Evolutionary conservation across 176 grass and related monocot genomes (phyloP), one percentile per base, ranked within the genome.

Genomic region (Rhipidocladum racemiflorum): DNA sequence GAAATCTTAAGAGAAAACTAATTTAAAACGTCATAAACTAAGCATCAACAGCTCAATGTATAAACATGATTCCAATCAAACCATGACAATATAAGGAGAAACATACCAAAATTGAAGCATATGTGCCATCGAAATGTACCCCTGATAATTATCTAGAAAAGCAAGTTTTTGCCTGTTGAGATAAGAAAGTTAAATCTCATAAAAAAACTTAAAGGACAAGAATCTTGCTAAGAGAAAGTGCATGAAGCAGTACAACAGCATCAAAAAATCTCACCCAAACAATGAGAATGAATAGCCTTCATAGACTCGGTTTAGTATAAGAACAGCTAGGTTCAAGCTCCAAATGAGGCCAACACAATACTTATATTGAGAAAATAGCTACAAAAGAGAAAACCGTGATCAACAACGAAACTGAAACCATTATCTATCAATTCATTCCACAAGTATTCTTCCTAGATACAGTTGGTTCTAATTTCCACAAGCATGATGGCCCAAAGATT

Each of bases 121-220:
- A 95, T 98, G 78, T 95, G 96, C 96, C 96, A 98, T 56, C 96
- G 91, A 90, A 98, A 98, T 84, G 90, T 93, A 75, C 96, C 96
- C 60, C 92, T n/a, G 79, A 56, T 91, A 93, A 34, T 90, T 88
- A 57, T 98, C 96, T 61, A 98, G 68, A 86, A 91, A 91, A 53
- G 90, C 92, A 24, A 94, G 48, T 0, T 89, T 81, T 77, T 93
- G 17, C 72, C 96, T 98, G 72, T 87, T 78, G 14, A 67, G 29
- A 24, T 83, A 61, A 12, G 14, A 86, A 55, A 78, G 36, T 73
- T 70, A 79, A 70, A 79, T 64, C 9, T 79, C 42, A 79, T 9
- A 39, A 50, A 49, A 48, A 51, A 0, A 81, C n/a, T n/a, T n/a
- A n/a, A n/a, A n/a, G n/a, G n/a, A n/a, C n/a, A n/a, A n/a, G n/a